Evolutionary conservation across 2,329 filamentous ascomycete species (phyloP), one percentile per base, ranked within the genome.

Genomic region (Leptographium galeiforme): DNA sequence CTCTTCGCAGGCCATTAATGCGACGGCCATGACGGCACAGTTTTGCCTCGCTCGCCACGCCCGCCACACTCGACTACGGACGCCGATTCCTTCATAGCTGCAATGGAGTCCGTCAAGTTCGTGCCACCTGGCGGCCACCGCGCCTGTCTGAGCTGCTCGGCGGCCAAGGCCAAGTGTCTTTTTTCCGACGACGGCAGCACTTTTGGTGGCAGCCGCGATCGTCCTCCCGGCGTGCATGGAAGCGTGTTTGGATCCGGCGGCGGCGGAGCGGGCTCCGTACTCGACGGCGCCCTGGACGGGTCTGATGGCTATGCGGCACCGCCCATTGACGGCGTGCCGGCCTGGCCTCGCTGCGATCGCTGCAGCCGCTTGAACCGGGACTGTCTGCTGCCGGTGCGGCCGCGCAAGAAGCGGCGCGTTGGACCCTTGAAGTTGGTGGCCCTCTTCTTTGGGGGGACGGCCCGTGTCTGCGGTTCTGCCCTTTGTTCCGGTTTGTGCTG

Each of bases 1-100:
- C 25, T 25, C 25, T 2, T 25, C 25, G 25, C 25, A 25, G 25
- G 25, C 25, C 25, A 25, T 25, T 5, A 25, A 25, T 25, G 25
- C 34, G 34, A 36, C 34, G 8, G 34, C 12, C 34, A 36, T 36
- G 34, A 10, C 34, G 34, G 34, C 34, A 8, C 34, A 36, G 34
- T 25, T 25, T 25, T 25, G 25, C 41, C 25, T 30, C 19, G 19
- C 41, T 19, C 5, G 25, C 25, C 14, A 19, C 19, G 18, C 41
- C 12, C 19, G 25, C 16, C 33, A 48, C 18, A 25, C 25, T 10
- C 25, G 25, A 8, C 41, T 10, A 33, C 40, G 30, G 19, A 25
- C 34, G n/a, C 43, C 46, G 51, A 45, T 34, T 36, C 45, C 7
- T 18, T 16, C 54, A 82, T 41, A 18, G 18, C 13, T n/a, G 14